Conservation (phyloP, 345 rosid genomes). For the Camelina hispida region DNA sequence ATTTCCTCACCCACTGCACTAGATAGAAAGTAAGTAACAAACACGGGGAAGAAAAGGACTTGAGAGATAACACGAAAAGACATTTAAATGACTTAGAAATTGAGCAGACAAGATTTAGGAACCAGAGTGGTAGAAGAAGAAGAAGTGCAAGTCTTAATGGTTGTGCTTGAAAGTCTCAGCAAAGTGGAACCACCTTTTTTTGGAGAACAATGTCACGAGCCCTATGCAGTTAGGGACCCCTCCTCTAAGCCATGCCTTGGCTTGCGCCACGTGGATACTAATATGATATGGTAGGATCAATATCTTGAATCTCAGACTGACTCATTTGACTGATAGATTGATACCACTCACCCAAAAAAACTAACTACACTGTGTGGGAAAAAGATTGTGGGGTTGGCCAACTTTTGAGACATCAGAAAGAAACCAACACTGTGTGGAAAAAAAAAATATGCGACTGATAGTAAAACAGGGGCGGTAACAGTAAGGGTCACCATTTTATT, state of each 20-base stretch:
- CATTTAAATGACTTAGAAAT: conserved; percentile 37
- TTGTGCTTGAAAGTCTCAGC: conserved; percentile 35
- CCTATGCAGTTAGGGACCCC: conserved; percentile 41
- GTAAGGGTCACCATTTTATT: conserved; percentile 30
- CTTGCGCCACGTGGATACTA: conserved; percentile 42
- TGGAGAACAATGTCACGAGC: conserved; percentile 38
- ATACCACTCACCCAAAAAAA: conserved; percentile 42
- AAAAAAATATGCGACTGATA: conserved; percentile 7
- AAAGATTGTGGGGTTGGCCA: conserved; percentile 43
- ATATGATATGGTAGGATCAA: conserved; percentile 24
- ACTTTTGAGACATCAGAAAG: conserved; percentile 43
- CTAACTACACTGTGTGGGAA: conserved; percentile 25
- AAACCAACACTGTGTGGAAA: conserved; percentile 30
- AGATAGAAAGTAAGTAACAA: conserved; percentile 40
- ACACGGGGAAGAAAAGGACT: conserved; percentile 43
- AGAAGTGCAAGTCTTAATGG: conserved; percentile 27
- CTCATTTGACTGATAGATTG: conserved; percentile 33
- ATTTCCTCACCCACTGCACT: conserved; percentile 45
- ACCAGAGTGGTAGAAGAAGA: conserved; percentile 22
- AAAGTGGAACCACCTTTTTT: conserved; percentile 43
- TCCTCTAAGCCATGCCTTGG: conserved; percentile 35
- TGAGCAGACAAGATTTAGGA: conserved; percentile 35
- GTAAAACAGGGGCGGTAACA: conserved; percentile 35
- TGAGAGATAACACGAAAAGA: conserved; percentile 40
- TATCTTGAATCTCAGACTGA: conserved; percentile 16